Base-by-base conservation (phyloP, 2,329 filamentous ascomycete species). In the Claviceps pazoutovae region DNA sequence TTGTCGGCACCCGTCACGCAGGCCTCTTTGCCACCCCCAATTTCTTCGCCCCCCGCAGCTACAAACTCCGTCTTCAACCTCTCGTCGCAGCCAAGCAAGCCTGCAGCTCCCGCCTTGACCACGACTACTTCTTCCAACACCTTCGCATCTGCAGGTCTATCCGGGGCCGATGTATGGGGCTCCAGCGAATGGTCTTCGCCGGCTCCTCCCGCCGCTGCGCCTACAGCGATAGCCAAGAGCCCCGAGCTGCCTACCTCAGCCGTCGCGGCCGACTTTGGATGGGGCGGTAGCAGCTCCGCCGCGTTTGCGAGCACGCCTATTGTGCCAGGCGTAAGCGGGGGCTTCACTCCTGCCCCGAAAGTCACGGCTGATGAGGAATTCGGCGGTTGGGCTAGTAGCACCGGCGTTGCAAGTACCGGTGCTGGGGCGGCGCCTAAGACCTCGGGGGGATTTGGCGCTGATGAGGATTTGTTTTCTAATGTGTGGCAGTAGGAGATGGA, bases 351-450 rank as follows among this genome's bases (percentile, higher is more conserved):
- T 51, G 70, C 73, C 42, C 82, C 87, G 23, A 83, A 84, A 61
- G 86, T 95, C 2, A 77, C 86, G 38, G 85, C 87, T 0, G 91
- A 97, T 60, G 91, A 97, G 67, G 91, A 97, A 63, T 97, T 96
- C 71, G 91, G 91, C 19, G 90, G 91, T 13, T 97, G 91, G 91
- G 82, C 87, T 47, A 94, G 88, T 75, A 71, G 83, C 78, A 61
- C 77, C 58, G 59, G 73, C 39, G 69, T 73, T 8, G 64, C 68
- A 1, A 64, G 68, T 36, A 62, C 71, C 19, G 64, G 64, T 44
- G 66, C 65, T 48, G 66, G 66, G 23, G 63, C 68, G 30, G 61
- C 67, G 14, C 68, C 75, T 48, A 79, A 85, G 68, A 71, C 82
- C 37, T 69, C 76, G 26, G 70, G 74, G 21, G 78, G 78, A 14